Base-by-base conservation (phyloP, 257 asterid genomes). In the Solanum tarijense region DNA sequence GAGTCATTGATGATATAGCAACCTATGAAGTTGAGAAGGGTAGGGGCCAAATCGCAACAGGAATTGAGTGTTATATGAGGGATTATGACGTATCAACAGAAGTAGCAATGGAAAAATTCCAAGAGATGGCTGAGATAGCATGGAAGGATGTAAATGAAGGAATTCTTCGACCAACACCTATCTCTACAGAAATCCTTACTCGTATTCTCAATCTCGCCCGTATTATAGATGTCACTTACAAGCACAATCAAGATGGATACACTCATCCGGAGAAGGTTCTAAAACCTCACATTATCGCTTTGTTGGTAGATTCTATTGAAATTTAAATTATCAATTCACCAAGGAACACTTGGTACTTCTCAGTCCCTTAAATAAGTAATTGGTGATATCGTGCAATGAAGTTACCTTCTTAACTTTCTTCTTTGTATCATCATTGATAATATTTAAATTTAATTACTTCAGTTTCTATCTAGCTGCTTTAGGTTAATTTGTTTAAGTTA, bases 91-190 rank as follows among this genome's bases (percentile, higher is more conserved):
- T 92, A 2, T n/a, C 89, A 0, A 86, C 87, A 83, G 88, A 89
- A 87, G 95, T 87, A 10, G 95, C 95, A 23, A 86, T 88, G 90
- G 41, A 86, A 32, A 87, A 91, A 69, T 83, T 93, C 4, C 83
- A 62, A 1, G 87, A 79, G 3, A 90, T 92, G 31, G 92, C 87
- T 3, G 91, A 89, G 78, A 74, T 71, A 74, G 92, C 94, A 6
- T 94, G 96, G 96, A 93, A 92, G 75, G 94, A 91, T 32, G 88
- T 91, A 0, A 94, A 93, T 87, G 94, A 89, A n/a, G 95, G 91
- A 74, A 82, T 43, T 5, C 68, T 83, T 9, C 87, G 76, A 79
- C 91, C 90, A 36, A 79, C 84, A 4, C 9, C 84, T 1, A 86
- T 87, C 13, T 41, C 91, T 0, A 86, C 43, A 85, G 87, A 89